Evolutionary conservation across 73 alveolate genomes (phyloP).

Genomic region (Symbiodinium natans): DNA sequence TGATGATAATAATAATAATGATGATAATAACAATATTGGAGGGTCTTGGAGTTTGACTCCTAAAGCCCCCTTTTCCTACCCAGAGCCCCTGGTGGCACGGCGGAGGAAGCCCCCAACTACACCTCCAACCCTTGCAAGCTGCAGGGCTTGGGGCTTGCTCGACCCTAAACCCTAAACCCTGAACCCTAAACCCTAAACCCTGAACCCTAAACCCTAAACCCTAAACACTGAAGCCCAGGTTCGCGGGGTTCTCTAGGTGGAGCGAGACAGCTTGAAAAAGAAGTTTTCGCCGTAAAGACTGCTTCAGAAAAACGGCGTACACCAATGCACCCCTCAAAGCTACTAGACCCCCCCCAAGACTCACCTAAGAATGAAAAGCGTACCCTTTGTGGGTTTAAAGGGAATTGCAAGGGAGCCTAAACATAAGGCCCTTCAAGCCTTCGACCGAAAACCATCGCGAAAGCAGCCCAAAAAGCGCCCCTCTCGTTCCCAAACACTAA

Average conservation of each 20-base stretch:
- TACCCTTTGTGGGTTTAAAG: too few species aligned
- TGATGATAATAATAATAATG: too few species aligned
- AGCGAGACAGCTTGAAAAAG: neutral
- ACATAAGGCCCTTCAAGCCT: too few species aligned
- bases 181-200: neutral
- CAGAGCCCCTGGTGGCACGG: neutral
- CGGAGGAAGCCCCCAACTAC: neutral
- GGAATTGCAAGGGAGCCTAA: too few species aligned
- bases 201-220: neutral
- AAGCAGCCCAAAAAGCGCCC: too few species aligned
- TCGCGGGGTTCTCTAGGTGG: neutral
- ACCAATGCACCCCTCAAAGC: neutral
- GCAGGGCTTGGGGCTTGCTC: too few species aligned
- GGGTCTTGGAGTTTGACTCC: neutral
- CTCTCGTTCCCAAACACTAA: too few species aligned
- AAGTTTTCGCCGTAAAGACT: neutral
- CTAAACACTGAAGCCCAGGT: neutral
- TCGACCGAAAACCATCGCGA: too few species aligned
- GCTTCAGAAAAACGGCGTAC: neutral
- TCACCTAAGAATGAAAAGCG: too few species aligned
- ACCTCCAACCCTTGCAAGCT: too few species aligned
- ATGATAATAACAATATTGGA: too few species aligned
- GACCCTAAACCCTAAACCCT: constrained; percentile 4
- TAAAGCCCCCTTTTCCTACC: neutral
- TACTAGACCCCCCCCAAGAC: too few species aligned